Percentiles rank a stretch among this genome's conserved stretches.
These are phyloP conservation scores for Aureobasidium pullulans DNA, from an alignment of 2,329 filamentous ascomycete genomes.

Conservation along the genomic window DNA sequence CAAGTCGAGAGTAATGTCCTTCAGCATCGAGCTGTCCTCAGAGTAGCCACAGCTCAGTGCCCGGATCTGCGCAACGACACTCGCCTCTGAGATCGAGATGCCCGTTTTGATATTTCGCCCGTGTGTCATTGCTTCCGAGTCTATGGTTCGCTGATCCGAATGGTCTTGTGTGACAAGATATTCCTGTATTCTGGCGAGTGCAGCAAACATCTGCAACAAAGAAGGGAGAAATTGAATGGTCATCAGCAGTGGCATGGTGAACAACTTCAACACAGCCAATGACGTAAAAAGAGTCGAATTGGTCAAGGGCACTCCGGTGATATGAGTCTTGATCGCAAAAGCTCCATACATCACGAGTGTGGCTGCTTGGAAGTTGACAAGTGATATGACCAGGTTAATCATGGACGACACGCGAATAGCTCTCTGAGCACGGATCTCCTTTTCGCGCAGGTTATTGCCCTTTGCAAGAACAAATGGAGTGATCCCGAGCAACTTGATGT, in stretches of 20 bases:
- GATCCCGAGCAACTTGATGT: slow-evolving; percentile 23
- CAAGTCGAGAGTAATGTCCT: slow-evolving; percentile 12
- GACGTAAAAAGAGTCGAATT: slow-evolving; percentile 23
- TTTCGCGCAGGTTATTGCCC: slow-evolving; percentile 18
- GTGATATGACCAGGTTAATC: slow-evolving; percentile 19
- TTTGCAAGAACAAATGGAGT: slow-evolving; percentile 18
- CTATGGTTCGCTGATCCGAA: slow-evolving; percentile 1
- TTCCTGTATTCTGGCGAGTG: slow-evolving; percentile 20
- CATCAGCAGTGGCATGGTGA: slow-evolving; percentile 20
- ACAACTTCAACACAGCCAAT: slow-evolving; percentile 23
- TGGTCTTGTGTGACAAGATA: slow-evolving; percentile 17
- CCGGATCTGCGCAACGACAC: neutral
- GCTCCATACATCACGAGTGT: slow-evolving; percentile 20
- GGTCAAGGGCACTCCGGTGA: slow-evolving; percentile 16
- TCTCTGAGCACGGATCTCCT: slow-evolving; percentile 20
- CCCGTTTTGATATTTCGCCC: neutral
- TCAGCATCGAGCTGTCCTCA: slow-evolving; percentile 11
- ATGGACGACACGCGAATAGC: slow-evolving; percentile 16
- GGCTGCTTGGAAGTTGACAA: slow-evolving; percentile 21
- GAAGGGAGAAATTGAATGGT: slow-evolving; percentile 19
- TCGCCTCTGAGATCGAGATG: neutral
- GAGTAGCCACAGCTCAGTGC: slow-evolving; percentile 12
- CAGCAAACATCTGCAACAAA: slow-evolving; percentile 19
- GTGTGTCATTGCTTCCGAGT: slow-evolving; percentile 2
- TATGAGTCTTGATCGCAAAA: slow-evolving; percentile 19